Percentiles rank a stretch among this genome's conserved stretches.
These are phyloP conservation scores for Hordeum pubiflorum DNA, from an alignment of 202 grass and related monocot genomes.

Conservation along the genomic window DNA sequence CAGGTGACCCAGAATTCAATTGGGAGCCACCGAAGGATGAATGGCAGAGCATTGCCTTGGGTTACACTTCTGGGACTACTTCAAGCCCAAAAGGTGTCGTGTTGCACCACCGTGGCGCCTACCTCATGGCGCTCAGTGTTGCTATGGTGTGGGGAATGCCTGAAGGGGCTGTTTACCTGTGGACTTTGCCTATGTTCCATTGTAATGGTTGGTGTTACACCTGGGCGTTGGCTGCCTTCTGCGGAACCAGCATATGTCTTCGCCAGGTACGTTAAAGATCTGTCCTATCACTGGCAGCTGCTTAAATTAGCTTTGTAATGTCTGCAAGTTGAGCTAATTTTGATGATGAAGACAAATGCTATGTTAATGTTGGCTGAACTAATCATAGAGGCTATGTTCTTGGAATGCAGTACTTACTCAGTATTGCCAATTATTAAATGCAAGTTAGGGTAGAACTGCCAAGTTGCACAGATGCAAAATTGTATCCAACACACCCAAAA, in stretches of 20 bases:
- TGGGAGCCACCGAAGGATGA: constrained; percentile 71
- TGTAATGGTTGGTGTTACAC: constrained; percentile 92
- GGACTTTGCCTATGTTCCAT: constrained; percentile 96
- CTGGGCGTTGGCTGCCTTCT: constrained; percentile 66
- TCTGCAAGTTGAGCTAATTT: not conserved
- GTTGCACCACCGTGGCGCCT: constrained; percentile 68
- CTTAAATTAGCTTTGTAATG: not conserved
- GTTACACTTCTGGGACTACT: constrained; percentile 86
- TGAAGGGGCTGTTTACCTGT: constrained; percentile 55
- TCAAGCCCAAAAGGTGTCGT: constrained; percentile 84
- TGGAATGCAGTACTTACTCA: not conserved
- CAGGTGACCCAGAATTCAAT: constrained; percentile 43
- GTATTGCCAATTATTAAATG: not conserved
- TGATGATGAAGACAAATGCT: not conserved
- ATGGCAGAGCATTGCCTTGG: constrained; percentile 69
- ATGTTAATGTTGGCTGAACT: not conserved
- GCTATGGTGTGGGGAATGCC: constrained; percentile 61
- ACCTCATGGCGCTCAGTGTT: constrained; percentile 65
- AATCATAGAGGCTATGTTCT: not conserved
- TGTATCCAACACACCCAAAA: not conserved
- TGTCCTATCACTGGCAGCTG: not conserved
- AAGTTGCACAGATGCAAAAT: not conserved
- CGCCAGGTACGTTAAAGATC: constrained; percentile 43
- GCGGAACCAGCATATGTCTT: constrained; percentile 86
- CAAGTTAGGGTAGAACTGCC: not conserved